These are phyloP conservation scores for Zymoseptoria pseudotritici DNA, from an alignment of 2,329 filamentous ascomycete species.

Conservation along the genomic window DNA sequence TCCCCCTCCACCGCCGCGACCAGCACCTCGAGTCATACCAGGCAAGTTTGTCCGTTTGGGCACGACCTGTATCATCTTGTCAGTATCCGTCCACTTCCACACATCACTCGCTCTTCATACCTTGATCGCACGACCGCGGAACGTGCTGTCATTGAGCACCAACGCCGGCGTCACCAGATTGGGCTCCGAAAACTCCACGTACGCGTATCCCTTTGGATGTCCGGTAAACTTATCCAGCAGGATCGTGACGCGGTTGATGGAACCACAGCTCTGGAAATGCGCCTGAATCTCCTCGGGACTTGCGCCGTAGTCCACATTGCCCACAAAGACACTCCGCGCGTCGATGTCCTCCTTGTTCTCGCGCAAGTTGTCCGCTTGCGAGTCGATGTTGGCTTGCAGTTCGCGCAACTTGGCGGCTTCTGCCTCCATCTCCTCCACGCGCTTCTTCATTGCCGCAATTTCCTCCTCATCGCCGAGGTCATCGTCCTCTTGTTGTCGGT, in stretches of 20 bases:
- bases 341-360: constrained; percentile 97
- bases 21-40: constrained; percentile 80
- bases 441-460: constrained; percentile 46
- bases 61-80: constrained; percentile 51
- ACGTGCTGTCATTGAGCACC: constrained; percentile 91
- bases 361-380: constrained; percentile 71
- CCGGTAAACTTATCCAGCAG: constrained; percentile 96
- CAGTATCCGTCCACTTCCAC: neutral
- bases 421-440: constrained; percentile 50
- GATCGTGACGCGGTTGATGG: constrained; percentile 97
- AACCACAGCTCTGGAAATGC: constrained; percentile 94
- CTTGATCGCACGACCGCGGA: constrained; percentile 92
- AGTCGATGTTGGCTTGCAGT: constrained; percentile 61
- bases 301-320: constrained; percentile 95
- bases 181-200: constrained; percentile 95
- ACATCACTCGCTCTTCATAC: constrained; percentile 43
- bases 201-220: constrained; percentile 99
- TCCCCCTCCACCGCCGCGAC: constrained; percentile 50
- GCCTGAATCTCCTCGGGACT: constrained; percentile 97
- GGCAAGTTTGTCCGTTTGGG: constrained; percentile 96
- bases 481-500: constrained; percentile 21
- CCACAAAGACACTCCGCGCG: constrained; percentile 91
- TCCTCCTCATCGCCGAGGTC: constrained; percentile 31
- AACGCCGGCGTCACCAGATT: constrained; percentile 87
- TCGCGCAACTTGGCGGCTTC: constrained; percentile 50